These are phyloP conservation scores for Emiliania huxleyi DNA, from an alignment of 78 protist genomes.

Conservation along the genomic window DNA sequence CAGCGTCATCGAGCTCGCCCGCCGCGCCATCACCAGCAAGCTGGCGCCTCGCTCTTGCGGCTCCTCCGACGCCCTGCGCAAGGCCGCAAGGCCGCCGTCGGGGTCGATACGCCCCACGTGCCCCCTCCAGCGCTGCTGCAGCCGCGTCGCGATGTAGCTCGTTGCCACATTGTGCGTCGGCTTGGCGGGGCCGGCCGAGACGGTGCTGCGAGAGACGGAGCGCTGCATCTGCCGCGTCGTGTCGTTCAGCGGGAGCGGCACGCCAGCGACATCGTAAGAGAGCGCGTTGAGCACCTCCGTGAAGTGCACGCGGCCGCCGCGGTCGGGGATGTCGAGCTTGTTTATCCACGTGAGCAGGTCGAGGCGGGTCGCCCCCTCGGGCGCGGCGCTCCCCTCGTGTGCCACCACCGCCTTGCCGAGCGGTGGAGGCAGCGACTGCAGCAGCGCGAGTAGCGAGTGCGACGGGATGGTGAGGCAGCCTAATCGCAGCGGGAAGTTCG, in stretches of 20 bases:
- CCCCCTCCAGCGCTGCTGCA: not conserved
- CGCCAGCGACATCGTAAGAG: not conserved
- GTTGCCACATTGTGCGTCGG: not conserved
- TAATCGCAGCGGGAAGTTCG: not conserved
- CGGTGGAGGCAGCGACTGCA: not conserved
- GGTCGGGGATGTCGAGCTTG: not conserved
- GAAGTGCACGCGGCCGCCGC: not conserved
- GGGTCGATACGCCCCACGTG: too few relatives aligned
- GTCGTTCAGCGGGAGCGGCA: not conserved
- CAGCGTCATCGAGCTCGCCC: too few relatives aligned
- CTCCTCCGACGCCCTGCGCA: too few relatives aligned
- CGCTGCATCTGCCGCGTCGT: not conserved
- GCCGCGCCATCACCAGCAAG: too few relatives aligned
- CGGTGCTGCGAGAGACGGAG: not conserved
- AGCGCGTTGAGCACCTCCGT: not conserved
- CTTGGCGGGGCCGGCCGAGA: too few relatives aligned
- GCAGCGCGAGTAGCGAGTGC: not conserved
- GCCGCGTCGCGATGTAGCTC: not conserved
- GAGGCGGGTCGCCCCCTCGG: not conserved
- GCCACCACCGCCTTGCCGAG: not conserved
- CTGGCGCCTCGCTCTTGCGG: too few relatives aligned
- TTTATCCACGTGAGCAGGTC: not conserved
- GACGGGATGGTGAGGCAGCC: not conserved
- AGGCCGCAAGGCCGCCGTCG: too few relatives aligned
- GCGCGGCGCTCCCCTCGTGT: not conserved